Conservation (phyloP, 1,284 basidiomycete genomes). For the Sporisorium exsertum region DNA sequence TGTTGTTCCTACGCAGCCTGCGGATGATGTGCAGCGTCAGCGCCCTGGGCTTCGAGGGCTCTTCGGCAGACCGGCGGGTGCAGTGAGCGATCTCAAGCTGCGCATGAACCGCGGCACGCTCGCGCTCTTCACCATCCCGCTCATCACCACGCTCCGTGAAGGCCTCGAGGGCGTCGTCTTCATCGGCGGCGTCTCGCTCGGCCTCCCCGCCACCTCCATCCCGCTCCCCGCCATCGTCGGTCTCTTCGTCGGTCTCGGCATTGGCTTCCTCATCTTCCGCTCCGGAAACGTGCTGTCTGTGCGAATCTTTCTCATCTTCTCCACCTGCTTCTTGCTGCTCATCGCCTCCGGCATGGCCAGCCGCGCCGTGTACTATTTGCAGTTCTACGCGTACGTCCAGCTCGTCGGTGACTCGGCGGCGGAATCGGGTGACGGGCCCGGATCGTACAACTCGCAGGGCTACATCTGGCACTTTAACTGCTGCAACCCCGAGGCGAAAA, state of each 20-base stretch:
- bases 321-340: constrained; percentile 62
- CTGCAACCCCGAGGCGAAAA: constrained; percentile 76
- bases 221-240: constrained; percentile 66
- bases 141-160: constrained; percentile 66
- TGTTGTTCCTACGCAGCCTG: constrained; percentile 24
- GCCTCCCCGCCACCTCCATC: constrained; percentile 63
- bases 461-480: constrained; percentile 76
- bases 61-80: constrained; percentile 22
- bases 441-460: constrained; percentile 54
- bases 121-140: constrained; percentile 64
- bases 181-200: constrained; percentile 66
- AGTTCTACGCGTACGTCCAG: constrained; percentile 62
- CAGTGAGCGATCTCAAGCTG: constrained; percentile 39
- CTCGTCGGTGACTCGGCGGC: constrained; percentile 62
- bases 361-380: constrained; percentile 61
- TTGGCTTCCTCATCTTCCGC: constrained; percentile 62
- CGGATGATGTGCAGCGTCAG: background rate
- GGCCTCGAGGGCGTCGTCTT: constrained; percentile 67
- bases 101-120: constrained; percentile 44
- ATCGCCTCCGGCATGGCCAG: constrained; percentile 65
- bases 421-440: constrained; percentile 60
- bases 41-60: constrained; percentile 14
- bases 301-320: constrained; percentile 59
- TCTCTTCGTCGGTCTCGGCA: constrained; percentile 47
- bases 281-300: constrained; percentile 54